These are phyloP conservation scores for Diplodia intermedia DNA, from an alignment of 2,329 filamentous ascomycete species.

Conservation along the genomic window DNA sequence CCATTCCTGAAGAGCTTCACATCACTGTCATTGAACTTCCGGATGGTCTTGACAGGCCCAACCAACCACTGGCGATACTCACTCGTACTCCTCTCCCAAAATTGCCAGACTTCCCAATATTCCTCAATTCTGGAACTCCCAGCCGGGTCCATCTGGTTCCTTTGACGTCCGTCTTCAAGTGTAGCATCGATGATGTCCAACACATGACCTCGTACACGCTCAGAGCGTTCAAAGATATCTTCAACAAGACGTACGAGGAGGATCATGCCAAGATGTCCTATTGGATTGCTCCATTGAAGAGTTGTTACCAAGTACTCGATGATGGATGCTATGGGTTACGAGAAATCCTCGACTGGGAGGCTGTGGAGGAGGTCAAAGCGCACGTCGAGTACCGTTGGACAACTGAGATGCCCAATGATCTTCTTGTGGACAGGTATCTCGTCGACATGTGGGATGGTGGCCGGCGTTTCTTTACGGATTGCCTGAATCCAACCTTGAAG, in stretches of 20 bases:
- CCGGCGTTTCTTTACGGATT: constrained; percentile 62
- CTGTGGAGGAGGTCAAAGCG: constrained; percentile 50
- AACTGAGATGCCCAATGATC: constrained; percentile 47
- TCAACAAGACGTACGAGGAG: constrained; percentile 82
- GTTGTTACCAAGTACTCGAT: constrained; percentile 31
- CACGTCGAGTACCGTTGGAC: constrained; percentile 56
- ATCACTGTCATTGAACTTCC: constrained; percentile 69
- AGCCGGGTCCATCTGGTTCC: constrained; percentile 64
- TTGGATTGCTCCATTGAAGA: constrained; percentile 72
- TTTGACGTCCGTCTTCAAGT: constrained; percentile 53
- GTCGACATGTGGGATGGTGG: constrained; percentile 65
- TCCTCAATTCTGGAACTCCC: constrained; percentile 68
- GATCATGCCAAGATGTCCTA: constrained; percentile 74
- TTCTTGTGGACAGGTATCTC: constrained; percentile 59
- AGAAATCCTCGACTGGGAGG: constrained; percentile 66
- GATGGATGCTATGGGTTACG: not conserved
- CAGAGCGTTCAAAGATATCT: constrained; percentile 79
- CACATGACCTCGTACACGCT: constrained; percentile 76
- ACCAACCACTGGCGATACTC: constrained; percentile 72
- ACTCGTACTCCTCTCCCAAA: constrained; percentile 70
- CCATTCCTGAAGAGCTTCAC: constrained; percentile 62
- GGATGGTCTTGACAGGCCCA: constrained; percentile 62
- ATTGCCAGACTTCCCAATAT: constrained; percentile 74
- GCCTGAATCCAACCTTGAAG: constrained; percentile 60
- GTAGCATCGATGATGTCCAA: constrained; percentile 56